These are phyloP conservation scores for Graphilbum fragrans DNA, from an alignment of 2,329 filamentous ascomycete species.

Conservation along the genomic window DNA sequence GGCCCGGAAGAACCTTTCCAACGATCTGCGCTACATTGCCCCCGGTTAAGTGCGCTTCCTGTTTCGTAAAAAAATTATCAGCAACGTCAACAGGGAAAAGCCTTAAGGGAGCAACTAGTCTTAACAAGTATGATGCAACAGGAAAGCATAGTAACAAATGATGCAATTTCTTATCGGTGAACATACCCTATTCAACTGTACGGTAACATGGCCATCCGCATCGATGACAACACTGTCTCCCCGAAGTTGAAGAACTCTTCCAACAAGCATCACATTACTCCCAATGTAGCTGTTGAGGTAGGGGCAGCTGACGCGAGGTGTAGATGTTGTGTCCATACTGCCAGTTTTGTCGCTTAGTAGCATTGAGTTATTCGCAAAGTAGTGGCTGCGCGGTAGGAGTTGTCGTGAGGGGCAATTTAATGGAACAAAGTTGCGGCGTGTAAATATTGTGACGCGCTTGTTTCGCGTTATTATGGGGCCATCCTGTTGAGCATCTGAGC, in stretches of 20 bases:
- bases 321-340: conserved; percentile 22
- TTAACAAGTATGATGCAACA: too few relatives aligned
- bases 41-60: conserved; percentile 60
- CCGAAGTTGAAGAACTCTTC: conserved; percentile 70
- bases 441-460: not conserved
- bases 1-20: conserved; percentile 65
- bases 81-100: too few relatives aligned
- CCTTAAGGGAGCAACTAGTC: too few relatives aligned
- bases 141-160: too few relatives aligned
- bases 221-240: conserved; percentile 75
- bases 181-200: conserved; percentile 60
- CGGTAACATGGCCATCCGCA: conserved; percentile 62
- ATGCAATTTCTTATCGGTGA: not conserved
- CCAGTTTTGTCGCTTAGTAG: not conserved
- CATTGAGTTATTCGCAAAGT: not conserved
- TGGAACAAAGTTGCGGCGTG: too few relatives aligned
- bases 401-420: too few relatives aligned
- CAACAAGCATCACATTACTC: conserved; percentile 71
- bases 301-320: conserved; percentile 71
- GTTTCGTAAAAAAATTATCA: not conserved
- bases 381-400: not conserved
- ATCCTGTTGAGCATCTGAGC: too few relatives aligned
- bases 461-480: not conserved
- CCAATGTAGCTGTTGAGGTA: conserved; percentile 68
- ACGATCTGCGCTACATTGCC: conserved; percentile 66